Conservation (phyloP, 1,139 yeast species). For the Suzukiozyma palmioleophila region DNA sequence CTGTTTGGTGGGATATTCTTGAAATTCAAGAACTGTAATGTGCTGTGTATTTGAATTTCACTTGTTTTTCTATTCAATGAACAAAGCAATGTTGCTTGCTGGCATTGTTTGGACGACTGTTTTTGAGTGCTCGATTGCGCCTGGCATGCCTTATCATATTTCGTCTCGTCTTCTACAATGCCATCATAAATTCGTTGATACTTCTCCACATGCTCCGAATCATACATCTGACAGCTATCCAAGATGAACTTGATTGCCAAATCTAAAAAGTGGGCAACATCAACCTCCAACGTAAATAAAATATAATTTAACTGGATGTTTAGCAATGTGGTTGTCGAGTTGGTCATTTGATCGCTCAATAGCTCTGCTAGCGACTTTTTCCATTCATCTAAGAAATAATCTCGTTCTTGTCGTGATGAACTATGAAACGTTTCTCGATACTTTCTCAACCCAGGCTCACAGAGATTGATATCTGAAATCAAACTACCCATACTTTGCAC, state of each 20-base stretch:
- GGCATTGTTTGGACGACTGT: neutral
- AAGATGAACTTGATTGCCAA: conserved; percentile 10
- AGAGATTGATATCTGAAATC: conserved; percentile 14
- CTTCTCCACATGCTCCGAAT: conserved; percentile 7
- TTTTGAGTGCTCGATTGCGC: neutral
- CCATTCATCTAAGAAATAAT: conserved; percentile 14
- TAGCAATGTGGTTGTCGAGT: conserved; percentile 14
- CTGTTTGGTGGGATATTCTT: conserved; percentile 8
- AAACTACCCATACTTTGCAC: conserved; percentile 14
- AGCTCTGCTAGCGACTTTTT: conserved; percentile 10
- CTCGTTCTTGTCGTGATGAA: conserved; percentile 5
- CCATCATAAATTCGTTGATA: conserved; percentile 9
- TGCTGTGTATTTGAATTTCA: conserved; percentile 18
- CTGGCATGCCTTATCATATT: neutral
- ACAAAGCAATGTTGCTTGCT: conserved; percentile 21
- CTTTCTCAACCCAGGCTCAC: conserved; percentile 5
- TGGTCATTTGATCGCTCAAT: conserved; percentile 12
- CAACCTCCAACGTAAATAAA: conserved; percentile 28
- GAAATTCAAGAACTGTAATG: conserved; percentile 13
- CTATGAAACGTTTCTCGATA: conserved; percentile 1
- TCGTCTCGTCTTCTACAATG: conserved; percentile 9
- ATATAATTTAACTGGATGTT: conserved; percentile 36
- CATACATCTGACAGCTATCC: conserved; percentile 5
- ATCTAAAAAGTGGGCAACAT: conserved; percentile 23
- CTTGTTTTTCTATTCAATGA: conserved; percentile 33